Base-by-base conservation (phyloP, 257 asterid species). In the Solanum pimpinellifolium region DNA sequence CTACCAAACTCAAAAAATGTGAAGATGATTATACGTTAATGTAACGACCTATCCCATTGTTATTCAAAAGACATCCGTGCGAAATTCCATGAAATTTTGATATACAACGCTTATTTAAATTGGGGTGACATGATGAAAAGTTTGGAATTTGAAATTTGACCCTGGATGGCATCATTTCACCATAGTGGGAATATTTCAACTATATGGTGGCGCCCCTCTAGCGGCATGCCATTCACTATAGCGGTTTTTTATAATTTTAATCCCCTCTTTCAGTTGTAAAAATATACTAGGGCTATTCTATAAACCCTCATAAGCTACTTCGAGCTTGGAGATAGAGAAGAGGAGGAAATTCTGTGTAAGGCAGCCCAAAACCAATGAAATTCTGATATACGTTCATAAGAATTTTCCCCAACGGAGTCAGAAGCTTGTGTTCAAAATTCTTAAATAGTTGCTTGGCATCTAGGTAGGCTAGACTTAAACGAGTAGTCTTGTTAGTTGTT, bases 241-340 rank as follows among this genome's bases (percentile, higher is more conserved):
- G 39, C 39, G 39, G 33, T 31, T 33, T 16, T 4, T 56, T 56
- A 7, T 56, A 18, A 1, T 56, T 18, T 56, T 56, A 3, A 1
- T 56, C n/a, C 62, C 4, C 65, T 56, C n/a, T 7, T 56, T 56
- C 4, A 56, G n/a, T 18, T 18, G n/a, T 56, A 2, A 56, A 35
- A 56, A 18, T 18, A 18, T 6, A 56, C n/a, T 18, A 56, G 65
- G 2, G n/a, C 4, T 9, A 56, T 18, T 56, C 2, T 18, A 56
- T 16, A 18, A 56, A 7, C n/a, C n/a, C 62, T 18, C 11, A 52
- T 18, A 56, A 1, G 4, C 0, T 18, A 16, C 7, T 56, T 18
- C n/a, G 0, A 18, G 11, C n/a, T 1, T 56, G 65, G n/a, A 56
- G 11, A 56, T 18, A 56, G 4, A 0, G 0, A n/a, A 56, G 11